These are phyloP conservation scores for Mycena latifolia DNA, from an alignment of 768 basidiomycete species.

Conservation along the genomic window DNA sequence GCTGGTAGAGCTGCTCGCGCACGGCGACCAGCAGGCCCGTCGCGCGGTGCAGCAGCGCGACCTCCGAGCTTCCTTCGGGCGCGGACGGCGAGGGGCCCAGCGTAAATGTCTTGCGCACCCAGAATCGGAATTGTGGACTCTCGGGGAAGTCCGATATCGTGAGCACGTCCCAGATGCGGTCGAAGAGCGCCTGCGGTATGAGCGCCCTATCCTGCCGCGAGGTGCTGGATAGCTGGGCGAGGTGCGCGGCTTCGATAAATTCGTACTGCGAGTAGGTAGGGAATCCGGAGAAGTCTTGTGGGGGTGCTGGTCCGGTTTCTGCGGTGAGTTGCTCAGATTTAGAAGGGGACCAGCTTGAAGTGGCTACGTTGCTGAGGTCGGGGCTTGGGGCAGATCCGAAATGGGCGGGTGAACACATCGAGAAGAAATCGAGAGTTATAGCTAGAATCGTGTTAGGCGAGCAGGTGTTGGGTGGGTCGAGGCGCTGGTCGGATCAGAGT, in stretches of 20 bases:
- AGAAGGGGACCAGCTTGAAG: no score
- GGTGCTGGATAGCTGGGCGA: not conserved
- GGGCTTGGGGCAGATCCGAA: not conserved
- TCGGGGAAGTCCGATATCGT: constrained; percentile 50
- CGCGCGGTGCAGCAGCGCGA: constrained; percentile 74
- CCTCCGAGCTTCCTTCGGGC: constrained; percentile 27
- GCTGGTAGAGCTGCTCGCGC: constrained; percentile 82
- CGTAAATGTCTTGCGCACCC: not conserved
- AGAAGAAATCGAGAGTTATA: not conserved
- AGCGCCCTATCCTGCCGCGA: constrained; percentile 72
- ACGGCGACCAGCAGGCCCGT: constrained; percentile 76
- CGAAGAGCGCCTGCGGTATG: constrained; percentile 77
- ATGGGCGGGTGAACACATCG: not conserved
- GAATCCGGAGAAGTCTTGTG: not conserved
- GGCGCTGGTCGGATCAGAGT: no score
- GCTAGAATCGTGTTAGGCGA: not conserved
- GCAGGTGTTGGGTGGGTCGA: no score
- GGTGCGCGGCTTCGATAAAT: not conserved
- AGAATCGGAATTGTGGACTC: not conserved
- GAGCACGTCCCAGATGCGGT: constrained; percentile 78
- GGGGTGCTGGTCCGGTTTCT: no score
- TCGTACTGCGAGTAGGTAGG: constrained; percentile 4
- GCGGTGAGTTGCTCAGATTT: no score
- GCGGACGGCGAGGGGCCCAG: constrained; percentile 24
- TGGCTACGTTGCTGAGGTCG: no score